These are phyloP conservation scores for Trichoderma aggressivum DNA, from an alignment of 2,329 filamentous ascomycete genomes.

Conservation along the genomic window DNA sequence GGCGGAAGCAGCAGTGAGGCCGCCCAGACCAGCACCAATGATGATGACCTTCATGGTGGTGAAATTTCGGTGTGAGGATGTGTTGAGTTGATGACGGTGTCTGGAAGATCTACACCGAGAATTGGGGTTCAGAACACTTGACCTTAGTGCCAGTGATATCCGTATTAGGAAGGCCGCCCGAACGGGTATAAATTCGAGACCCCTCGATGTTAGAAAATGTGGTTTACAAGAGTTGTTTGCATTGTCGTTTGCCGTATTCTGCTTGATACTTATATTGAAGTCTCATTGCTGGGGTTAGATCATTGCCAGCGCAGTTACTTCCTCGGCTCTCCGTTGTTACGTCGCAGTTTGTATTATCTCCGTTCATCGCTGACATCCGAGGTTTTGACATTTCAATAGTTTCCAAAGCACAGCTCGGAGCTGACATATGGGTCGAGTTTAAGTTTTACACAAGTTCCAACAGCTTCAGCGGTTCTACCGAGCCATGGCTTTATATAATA, in stretches of 20 bases:
- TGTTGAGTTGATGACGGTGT: not conserved
- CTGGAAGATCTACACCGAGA: not conserved
- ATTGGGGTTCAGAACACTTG: not conserved
- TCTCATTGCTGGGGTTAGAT: not conserved
- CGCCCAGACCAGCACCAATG: slow-evolving; percentile 24
- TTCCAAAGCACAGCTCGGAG: not conserved
- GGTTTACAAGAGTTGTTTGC: not conserved
- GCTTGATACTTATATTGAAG: not conserved
- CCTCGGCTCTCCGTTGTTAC: not conserved
- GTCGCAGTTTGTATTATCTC: not conserved
- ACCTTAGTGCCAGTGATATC: not conserved
- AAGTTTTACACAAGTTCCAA: not conserved
- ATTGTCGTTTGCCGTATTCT: not conserved
- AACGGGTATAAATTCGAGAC: not conserved
- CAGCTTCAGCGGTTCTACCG: not conserved
- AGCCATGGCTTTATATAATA: not conserved
- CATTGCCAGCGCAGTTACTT: not conserved
- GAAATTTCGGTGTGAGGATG: not conserved
- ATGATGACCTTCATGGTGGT: slow-evolving; percentile 23
- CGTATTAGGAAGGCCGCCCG: not conserved
- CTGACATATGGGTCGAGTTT: not conserved
- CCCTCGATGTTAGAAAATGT: not conserved
- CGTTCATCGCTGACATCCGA: not conserved
- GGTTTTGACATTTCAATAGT: not conserved
- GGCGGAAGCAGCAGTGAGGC: slow-evolving; percentile 23